Conservation (phyloP, 352 stramenopile genomes). For the Thraustochytrium sp. region DNA sequence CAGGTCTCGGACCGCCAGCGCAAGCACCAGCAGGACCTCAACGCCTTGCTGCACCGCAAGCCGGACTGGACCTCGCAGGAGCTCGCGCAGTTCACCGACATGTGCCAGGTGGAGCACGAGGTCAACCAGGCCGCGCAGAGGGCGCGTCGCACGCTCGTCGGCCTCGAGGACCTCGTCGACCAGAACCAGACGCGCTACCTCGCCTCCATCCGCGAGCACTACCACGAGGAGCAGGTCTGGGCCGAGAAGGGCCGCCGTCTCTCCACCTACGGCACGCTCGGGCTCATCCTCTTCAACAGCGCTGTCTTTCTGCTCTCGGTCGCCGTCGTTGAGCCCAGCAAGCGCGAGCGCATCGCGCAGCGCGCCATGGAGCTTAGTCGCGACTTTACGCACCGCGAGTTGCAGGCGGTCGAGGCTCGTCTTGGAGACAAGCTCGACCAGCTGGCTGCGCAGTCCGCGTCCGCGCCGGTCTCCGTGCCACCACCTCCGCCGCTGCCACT, state of each 20-base stretch:
- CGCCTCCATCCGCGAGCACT: constrained; percentile 3
- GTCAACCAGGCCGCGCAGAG: neutral
- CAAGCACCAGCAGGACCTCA: constrained; percentile 32
- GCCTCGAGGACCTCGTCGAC: neutral
- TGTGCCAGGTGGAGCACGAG: constrained; percentile 17
- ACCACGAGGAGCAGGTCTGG: constrained; percentile 37
- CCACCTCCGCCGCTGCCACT: no score
- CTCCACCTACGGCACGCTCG: neutral
- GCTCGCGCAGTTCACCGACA: constrained; percentile 27
- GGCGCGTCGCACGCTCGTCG: neutral
- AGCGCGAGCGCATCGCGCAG: constrained; percentile 17
- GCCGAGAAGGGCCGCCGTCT: constrained; percentile 12
- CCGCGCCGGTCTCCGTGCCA: no score
- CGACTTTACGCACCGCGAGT: neutral
- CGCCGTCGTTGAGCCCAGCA: neutral
- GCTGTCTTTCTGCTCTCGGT: constrained; percentile 20
- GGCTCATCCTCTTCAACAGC: constrained; percentile 23
- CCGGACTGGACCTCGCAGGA: constrained; percentile 21
- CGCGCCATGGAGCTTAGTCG: neutral
- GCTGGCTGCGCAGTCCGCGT: no score
- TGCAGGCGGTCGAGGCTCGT: neutral
- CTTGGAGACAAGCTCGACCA: neutral
- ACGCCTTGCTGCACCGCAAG: constrained; percentile 16
- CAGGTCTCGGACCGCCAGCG: neutral
- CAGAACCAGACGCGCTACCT: neutral